A percentile compares a stretch with the other conserved stretches of the same genome.
Conservation (phyloP, 177 flowering plant genomes). For the Vitis hybrid region DNA sequence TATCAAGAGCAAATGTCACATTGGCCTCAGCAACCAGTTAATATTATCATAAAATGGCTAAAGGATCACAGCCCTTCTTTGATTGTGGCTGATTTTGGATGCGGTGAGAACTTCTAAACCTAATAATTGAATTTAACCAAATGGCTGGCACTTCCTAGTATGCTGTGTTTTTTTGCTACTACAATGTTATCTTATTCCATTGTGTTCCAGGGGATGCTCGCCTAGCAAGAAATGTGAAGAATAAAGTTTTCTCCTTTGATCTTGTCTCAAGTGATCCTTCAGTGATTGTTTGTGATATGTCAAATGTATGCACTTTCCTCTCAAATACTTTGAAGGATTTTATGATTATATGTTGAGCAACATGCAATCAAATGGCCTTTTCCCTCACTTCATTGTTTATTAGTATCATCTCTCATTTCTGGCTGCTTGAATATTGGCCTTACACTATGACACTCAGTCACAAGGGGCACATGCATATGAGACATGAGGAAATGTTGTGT, state of each 20-base stretch:
- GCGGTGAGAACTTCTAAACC: constrained; percentile 53
- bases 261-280: constrained; percentile 87
- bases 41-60: constrained; percentile 77
- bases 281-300: constrained; percentile 94
- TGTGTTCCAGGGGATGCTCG: constrained; percentile 76
- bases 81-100: constrained; percentile 91
- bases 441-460: no score
- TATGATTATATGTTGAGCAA: not conserved
- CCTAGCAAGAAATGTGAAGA: constrained; percentile 77
- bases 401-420: not conserved
- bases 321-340: not conserved
- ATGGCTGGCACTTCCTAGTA: not conserved
- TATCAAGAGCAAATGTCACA: constrained; percentile 94
- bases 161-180: not conserved
- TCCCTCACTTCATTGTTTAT: not conserved
- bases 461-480: no score
- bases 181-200: not conserved
- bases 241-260: constrained; percentile 88
- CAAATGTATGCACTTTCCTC: constrained; percentile 57
- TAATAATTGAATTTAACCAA: not conserved
- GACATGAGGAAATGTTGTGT: no score
- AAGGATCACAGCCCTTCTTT: constrained; percentile 58
- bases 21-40: constrained; percentile 92
- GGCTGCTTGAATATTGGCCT: no score
- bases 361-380: not conserved